Base-by-base conservation (phyloP, 345 rosid species). In the Pistacia vera region DNA sequence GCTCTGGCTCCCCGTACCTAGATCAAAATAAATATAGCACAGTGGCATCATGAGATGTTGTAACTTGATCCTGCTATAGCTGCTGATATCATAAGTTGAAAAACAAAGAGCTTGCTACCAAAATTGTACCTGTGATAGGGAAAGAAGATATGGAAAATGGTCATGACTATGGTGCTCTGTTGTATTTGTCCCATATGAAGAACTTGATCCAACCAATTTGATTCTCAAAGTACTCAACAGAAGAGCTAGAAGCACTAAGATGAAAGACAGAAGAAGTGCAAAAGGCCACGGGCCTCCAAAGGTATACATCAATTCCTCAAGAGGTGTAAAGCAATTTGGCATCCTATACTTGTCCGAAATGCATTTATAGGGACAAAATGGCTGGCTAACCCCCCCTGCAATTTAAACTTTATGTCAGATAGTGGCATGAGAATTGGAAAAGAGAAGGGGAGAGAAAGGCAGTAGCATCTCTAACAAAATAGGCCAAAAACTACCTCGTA, bases 261-360 rank as follows among this genome's bases (percentile, higher is more conserved):
- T 71, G 78, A 86, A 84, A 58, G 97, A 86, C 59, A 93, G 85
- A 75, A 93, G 84, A 72, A 96, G 88, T 52, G 91, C 82, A 86
- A 93, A 93, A 71, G 87, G 91, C 85, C 86, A 91, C 14, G 98
- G 94, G 80, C 99, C 99, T 82, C 99, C 99, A 89, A 96, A 96
- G 79, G 93, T 68, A 85, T 91, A 86, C 51, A 91, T 79, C 83
- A 96, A 83, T 89, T 96, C 99, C 83, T 96, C 99, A 64, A 96
- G 90, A 84, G 99, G 98, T 46, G 97, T 96, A 73, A 82, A 93
- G 83, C 99, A 96, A 74, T 93, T 93, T 78, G 99, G 99, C 95
- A 93, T 82, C 85, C 96, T 91, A 78, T 96, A 96, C 78, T 91
- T 92, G 62, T 92, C 93, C 36, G 98, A 96, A 68, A 93, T 85